These are phyloP conservation scores for Macrolepiota dolichaula DNA, from an alignment of 768 basidiomycete genomes.

Conservation along the genomic window DNA sequence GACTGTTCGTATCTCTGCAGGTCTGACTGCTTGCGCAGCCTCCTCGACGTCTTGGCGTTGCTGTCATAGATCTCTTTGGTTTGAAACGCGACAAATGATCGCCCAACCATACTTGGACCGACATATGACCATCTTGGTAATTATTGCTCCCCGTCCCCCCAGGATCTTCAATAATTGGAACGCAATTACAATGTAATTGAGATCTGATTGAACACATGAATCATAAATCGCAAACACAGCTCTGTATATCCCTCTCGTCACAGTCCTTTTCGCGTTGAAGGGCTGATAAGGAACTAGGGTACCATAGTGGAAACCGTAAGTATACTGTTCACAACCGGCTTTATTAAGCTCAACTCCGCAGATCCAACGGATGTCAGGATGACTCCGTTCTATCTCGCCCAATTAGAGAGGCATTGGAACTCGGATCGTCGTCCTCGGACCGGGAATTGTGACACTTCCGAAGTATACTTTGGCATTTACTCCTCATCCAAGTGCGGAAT, in stretches of 20 bases:
- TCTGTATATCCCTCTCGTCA: background rate
- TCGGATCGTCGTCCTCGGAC: background rate
- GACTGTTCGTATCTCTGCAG: background rate
- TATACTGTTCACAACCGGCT: background rate
- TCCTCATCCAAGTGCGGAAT: background rate
- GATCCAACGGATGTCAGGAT: slow-evolving; percentile 4
- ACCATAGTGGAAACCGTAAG: background rate
- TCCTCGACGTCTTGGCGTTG: background rate
- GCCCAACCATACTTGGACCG: background rate
- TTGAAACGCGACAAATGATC: background rate
- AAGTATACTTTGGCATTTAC: background rate
- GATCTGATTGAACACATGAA: background rate
- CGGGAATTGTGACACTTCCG: background rate
- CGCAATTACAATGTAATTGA: background rate
- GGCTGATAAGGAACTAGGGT: slow-evolving; percentile 8
- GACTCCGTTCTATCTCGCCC: background rate
- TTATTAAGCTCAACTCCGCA: slow-evolving; percentile 5
- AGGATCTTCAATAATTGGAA: background rate
- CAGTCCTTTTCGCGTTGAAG: background rate
- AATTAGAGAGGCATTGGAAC: background rate
- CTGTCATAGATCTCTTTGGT: background rate
- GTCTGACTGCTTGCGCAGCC: slow-evolving; percentile 4
- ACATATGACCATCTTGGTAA: background rate
- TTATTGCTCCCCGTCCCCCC: background rate
- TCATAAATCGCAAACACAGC: background rate